Percentiles rank a stretch among this genome's conserved stretches.
Evolutionary conservation across 371 early-diverging fungal species (phyloP).

Genomic region (Cokeromyces recurvatus): DNA sequence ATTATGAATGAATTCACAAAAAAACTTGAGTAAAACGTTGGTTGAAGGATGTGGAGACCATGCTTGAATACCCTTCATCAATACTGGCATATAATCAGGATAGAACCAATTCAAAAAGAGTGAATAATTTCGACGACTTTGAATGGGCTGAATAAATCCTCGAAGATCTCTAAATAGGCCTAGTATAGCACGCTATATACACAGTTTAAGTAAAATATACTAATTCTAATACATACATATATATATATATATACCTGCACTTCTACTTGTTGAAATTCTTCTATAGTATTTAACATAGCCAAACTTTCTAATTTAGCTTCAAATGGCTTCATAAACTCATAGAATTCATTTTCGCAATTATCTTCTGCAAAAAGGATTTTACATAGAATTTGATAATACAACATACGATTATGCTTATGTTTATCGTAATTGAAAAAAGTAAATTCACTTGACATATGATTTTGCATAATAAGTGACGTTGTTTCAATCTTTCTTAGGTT

Average conservation of each 20-base stretch:
- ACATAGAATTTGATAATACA: slow-evolving; percentile 77
- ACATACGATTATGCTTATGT: slow-evolving; percentile 54
- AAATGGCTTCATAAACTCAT: slow-evolving; percentile 75
- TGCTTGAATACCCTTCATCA: slow-evolving; percentile 61
- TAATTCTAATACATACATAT: background rate
- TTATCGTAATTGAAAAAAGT: slow-evolving; percentile 53
- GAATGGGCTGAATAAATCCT: slow-evolving; percentile 65
- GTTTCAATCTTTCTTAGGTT: slow-evolving; percentile 72
- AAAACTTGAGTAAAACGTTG: slow-evolving; percentile 67
- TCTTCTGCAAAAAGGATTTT: slow-evolving; percentile 73
- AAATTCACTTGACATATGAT: slow-evolving; percentile 70
- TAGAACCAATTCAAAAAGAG: slow-evolving; percentile 83
- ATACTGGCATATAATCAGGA: slow-evolving; percentile 54
- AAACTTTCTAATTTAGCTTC: slow-evolving; percentile 48
- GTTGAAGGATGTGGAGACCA: slow-evolving; percentile 52
- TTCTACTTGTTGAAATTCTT: slow-evolving; percentile 40
- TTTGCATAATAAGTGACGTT: slow-evolving; percentile 60
- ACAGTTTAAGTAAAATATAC: background rate
- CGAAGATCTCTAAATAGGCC: slow-evolving; percentile 78
- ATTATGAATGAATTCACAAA: slow-evolving; percentile 73
- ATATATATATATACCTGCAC: slow-evolving; percentile 16
- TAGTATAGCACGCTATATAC: slow-evolving; percentile 20
- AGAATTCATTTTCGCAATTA: slow-evolving; percentile 51
- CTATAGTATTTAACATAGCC: slow-evolving; percentile 28
- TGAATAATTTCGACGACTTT: slow-evolving; percentile 49